A percentile compares a stretch with the other conserved stretches of the same genome.
Conservation (phyloP, 768 basidiomycete genomes). For the Psilocybe tampanensis region DNA sequence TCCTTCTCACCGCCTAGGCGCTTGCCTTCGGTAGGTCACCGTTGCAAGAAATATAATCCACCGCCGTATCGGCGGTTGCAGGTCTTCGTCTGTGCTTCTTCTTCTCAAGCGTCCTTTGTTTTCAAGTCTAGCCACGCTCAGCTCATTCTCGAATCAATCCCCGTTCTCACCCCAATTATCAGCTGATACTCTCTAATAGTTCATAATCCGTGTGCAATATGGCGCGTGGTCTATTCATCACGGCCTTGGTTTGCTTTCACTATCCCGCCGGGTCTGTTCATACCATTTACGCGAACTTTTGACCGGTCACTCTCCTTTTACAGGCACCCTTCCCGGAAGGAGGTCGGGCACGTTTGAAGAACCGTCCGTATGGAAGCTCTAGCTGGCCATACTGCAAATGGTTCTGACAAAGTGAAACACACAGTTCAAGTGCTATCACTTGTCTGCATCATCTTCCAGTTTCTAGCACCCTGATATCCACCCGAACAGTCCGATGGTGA, state of each 20-base stretch:
- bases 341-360: too few relatives aligned
- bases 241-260: slow-evolving; percentile 15
- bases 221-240: slow-evolving; percentile 21
- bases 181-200: slow-evolving; percentile 23
- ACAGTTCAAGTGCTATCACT: too few relatives aligned
- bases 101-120: neutral
- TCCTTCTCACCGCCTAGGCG: neutral
- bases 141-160: slow-evolving; percentile 18
- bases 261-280: neutral
- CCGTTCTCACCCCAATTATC: slow-evolving; percentile 21
- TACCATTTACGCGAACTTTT: neutral
- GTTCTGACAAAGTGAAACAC: too few relatives aligned
- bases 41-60: neutral
- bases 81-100: neutral
- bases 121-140: neutral
- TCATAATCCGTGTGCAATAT: slow-evolving; percentile 23
- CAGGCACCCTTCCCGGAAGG: too few relatives aligned
- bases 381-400: too few relatives aligned
- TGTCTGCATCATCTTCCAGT: too few relatives aligned
- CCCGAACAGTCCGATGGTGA: too few relatives aligned
- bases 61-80: neutral
- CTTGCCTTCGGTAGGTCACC: neutral
- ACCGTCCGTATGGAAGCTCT: too few relatives aligned
- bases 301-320: too few relatives aligned
- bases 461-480: too few relatives aligned